Conservation (phyloP, 202 grass and related monocot species). For the Digitaria exilis region DNA sequence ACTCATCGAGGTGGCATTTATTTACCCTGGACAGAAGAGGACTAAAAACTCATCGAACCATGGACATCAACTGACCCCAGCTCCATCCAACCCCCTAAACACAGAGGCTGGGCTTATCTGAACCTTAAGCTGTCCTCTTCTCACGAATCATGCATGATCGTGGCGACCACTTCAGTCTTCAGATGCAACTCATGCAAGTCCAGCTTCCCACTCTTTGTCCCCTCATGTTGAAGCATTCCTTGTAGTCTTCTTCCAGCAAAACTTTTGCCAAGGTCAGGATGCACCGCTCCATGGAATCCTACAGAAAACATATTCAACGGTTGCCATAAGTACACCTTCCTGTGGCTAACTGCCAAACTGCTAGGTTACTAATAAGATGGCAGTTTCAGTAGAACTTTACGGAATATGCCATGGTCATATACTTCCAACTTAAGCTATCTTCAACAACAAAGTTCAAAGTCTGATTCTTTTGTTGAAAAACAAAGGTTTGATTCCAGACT, state of each 20-base stretch:
- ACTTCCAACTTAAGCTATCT: conserved; percentile 92
- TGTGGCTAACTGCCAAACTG: neutral
- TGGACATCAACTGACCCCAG: neutral
- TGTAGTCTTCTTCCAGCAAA: conserved; percentile 80
- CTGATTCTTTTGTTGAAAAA: too few species aligned
- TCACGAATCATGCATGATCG: conserved; percentile 59
- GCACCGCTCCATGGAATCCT: conserved; percentile 87
- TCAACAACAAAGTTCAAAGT: conserved; percentile 93
- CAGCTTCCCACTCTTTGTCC: conserved; percentile 75
- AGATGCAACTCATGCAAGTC: conserved; percentile 82
- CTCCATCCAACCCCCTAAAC: conserved; percentile 2
- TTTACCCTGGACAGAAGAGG: too few species aligned
- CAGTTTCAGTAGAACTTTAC: conserved; percentile 40
- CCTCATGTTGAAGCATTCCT: conserved; percentile 70
- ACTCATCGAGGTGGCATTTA: too few species aligned
- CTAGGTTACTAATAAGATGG: neutral
- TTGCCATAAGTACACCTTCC: neutral
- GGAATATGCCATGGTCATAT: conserved; percentile 88
- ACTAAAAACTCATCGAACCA: neutral
- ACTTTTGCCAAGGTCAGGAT: conserved; percentile 90
- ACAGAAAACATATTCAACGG: conserved; percentile 18
- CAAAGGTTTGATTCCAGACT: conserved; percentile 90
- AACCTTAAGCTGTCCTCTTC: conserved; percentile 18
- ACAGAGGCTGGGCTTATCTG: conserved; percentile 26
- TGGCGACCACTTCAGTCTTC: conserved; percentile 62